A percentile compares a stretch with the other conserved stretches of the same genome.
These are phyloP conservation scores for Suhomyces bokatorum DNA, from an alignment of 1,139 yeast species.

Conservation along the genomic window DNA sequence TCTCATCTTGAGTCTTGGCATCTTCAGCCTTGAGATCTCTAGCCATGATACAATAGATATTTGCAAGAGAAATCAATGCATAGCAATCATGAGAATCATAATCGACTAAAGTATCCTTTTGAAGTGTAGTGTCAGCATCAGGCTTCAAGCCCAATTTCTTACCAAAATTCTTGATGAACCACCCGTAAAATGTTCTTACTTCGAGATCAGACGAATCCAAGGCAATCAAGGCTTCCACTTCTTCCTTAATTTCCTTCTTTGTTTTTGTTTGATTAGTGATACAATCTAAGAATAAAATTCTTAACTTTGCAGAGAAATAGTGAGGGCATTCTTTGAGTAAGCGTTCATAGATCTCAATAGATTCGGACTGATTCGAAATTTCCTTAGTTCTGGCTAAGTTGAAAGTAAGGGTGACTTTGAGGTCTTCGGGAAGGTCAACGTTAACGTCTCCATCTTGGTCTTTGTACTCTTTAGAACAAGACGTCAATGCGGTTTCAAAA, in stretches of 20 bases:
- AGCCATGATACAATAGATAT: slow-evolving; percentile 80
- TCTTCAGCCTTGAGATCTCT: slow-evolving; percentile 58
- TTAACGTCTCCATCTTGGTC: slow-evolving; percentile 29
- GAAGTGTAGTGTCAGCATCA: slow-evolving; percentile 73
- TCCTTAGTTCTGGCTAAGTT: slow-evolving; percentile 68
- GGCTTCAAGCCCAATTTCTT: slow-evolving; percentile 57
- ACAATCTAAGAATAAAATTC: slow-evolving; percentile 59
- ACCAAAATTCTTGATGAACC: slow-evolving; percentile 70
- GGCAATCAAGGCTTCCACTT: slow-evolving; percentile 55
- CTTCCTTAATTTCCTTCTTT: slow-evolving; percentile 49
- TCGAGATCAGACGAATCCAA: slow-evolving; percentile 67
- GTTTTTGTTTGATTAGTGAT: slow-evolving; percentile 31
- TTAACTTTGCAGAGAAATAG: slow-evolving; percentile 74
- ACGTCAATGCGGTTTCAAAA: slow-evolving; percentile 52
- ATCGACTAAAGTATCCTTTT: slow-evolving; percentile 79
- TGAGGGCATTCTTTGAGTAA: slow-evolving; percentile 63
- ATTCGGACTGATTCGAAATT: slow-evolving; percentile 42
- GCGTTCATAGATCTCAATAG: slow-evolving; percentile 54
- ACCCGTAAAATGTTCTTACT: slow-evolving; percentile 87
- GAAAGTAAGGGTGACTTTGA: slow-evolving; percentile 53
- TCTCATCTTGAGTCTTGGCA: slow-evolving; percentile 56
- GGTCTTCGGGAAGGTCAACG: slow-evolving; percentile 29
- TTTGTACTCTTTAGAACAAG: slow-evolving; percentile 21
- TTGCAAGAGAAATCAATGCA: slow-evolving; percentile 87
- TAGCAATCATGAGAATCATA: slow-evolving; percentile 86